A percentile compares a stretch with the other conserved stretches of the same genome.
Conservation (phyloP, 805 yeast species). For the Ogataea glucozyma region DNA sequence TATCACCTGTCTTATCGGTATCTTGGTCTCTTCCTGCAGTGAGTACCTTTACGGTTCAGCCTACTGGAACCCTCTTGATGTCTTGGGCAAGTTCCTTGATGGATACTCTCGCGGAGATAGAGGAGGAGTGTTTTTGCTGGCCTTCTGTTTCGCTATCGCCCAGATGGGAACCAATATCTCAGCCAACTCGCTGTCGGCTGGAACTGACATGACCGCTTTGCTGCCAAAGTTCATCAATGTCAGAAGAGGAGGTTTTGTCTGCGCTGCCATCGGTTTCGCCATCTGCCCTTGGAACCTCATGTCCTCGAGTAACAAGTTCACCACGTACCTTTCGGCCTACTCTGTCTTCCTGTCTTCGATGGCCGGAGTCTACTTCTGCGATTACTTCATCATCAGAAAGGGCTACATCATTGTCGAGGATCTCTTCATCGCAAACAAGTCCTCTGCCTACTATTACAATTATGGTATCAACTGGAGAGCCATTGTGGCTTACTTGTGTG, state of each 20-base stretch:
- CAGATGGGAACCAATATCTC: conserved; percentile 79
- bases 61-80: conserved; percentile 84
- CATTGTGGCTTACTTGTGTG: conserved; percentile 73
- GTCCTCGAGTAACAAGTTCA: conserved; percentile 68
- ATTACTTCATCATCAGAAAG: conserved; percentile 71
- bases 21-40: conserved; percentile 80
- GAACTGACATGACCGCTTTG: conserved; percentile 70
- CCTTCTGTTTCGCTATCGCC: conserved; percentile 70
- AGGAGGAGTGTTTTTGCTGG: conserved; percentile 77
- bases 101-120: conserved; percentile 57
- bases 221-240: conserved; percentile 66
- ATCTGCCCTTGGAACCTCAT: conserved; percentile 85
- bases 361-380: conserved; percentile 73
- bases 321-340: conserved; percentile 79
- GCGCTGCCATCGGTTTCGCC: conserved; percentile 68
- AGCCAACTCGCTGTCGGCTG: conserved; percentile 70
- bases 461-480: conserved; percentile 85
- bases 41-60: conserved; percentile 63
- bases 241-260: conserved; percentile 77
- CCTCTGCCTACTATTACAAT: conserved; percentile 58
- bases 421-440: conserved; percentile 52
- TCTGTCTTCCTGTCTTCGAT: conserved; percentile 81
- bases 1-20: conserved; percentile 80
- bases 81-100: conserved; percentile 63
- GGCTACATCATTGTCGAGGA: conserved; percentile 67